Percentiles rank a stretch among this genome's conserved stretches.
phyloP scores from a whole-genome alignment of 345 rosid species.

The Euphorbia tirucalli region DNA sequence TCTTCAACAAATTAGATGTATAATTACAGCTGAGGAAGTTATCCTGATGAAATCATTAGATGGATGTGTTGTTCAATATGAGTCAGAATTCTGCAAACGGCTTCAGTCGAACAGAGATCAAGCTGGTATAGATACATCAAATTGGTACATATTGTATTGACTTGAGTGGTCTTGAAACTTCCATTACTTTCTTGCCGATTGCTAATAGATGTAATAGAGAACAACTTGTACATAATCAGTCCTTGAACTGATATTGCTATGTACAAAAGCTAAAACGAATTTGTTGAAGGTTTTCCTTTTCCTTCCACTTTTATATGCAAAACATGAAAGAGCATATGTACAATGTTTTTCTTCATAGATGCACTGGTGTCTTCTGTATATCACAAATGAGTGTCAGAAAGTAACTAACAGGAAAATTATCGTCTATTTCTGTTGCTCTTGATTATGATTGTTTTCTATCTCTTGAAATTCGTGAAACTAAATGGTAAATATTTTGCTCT shows the following conservation, averaged over 20 bases:
- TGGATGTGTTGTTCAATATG: slow-evolving; percentile 66
- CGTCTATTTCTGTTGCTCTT: slow-evolving; percentile 6
- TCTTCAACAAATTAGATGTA: slow-evolving; percentile 90
- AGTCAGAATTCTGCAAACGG: slow-evolving; percentile 77
- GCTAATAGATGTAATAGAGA: slow-evolving; percentile 1
- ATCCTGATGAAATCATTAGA: slow-evolving; percentile 88
- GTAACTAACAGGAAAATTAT: slow-evolving; percentile 1
- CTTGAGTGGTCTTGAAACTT: slow-evolving; percentile 1
- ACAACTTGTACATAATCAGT: not conserved
- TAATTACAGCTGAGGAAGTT: slow-evolving; percentile 92
- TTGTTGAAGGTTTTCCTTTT: not conserved
- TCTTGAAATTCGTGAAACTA: slow-evolving; percentile 6
- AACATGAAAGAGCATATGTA: not conserved
- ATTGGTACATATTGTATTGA: not conserved
- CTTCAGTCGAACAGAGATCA: slow-evolving; percentile 64
- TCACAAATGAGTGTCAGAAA: not conserved
- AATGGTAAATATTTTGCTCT: slow-evolving; percentile 24
- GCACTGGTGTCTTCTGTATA: not conserved
- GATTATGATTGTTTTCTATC: slow-evolving; percentile 7
- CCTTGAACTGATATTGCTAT: not conserved
- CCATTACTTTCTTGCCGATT: not conserved
- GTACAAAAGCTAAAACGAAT: not conserved
- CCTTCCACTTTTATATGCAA: not conserved
- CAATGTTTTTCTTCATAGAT: not conserved
- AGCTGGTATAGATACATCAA: slow-evolving; percentile 39